phyloP scores from a whole-genome alignment of 257 asterid species.

The Fraxinus cuspidata region DNA sequence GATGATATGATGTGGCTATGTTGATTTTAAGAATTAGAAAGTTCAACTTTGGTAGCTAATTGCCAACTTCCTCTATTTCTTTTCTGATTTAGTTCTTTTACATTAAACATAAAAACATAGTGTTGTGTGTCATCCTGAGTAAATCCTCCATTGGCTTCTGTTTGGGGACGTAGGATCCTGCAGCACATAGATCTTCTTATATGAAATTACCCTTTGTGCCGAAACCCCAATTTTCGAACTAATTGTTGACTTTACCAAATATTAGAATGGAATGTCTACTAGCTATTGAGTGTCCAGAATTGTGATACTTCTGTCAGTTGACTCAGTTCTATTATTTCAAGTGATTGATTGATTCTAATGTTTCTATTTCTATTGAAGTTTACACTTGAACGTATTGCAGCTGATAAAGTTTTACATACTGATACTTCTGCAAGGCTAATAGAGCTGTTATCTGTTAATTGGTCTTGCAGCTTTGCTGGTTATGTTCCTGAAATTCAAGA shows the following conservation, averaged over 20 bases:
- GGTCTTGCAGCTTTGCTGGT: slow-evolving; percentile 75
- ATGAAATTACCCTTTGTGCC: not conserved
- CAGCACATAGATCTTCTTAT: not conserved
- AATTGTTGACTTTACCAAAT: not conserved
- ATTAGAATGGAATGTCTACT: not conserved
- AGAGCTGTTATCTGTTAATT: slow-evolving; percentile 13
- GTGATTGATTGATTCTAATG: not conserved
- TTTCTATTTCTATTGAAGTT: slow-evolving; percentile 5
- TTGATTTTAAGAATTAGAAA: not conserved
- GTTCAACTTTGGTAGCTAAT: not conserved
- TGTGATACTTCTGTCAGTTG: not conserved
- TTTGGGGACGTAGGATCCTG: not conserved
- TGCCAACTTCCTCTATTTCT: too few species aligned
- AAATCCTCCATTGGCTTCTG: not conserved
- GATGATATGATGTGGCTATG: not conserved
- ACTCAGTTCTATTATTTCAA: slow-evolving; percentile 1
- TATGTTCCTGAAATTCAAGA: slow-evolving; percentile 85
- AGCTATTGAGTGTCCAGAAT: not conserved
- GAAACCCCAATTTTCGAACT: not conserved
- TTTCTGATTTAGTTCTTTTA: too few species aligned
- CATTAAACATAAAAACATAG: not conserved
- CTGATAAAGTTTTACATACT: slow-evolving; percentile 12
- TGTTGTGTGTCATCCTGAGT: not conserved
- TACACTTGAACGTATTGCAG: not conserved
- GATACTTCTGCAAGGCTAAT: not conserved